A percentile compares a stretch with the other conserved stretches of the same genome.
phyloP scores from a whole-genome alignment of 2,329 filamentous ascomycete genomes.

The Fusarium coicis region DNA sequence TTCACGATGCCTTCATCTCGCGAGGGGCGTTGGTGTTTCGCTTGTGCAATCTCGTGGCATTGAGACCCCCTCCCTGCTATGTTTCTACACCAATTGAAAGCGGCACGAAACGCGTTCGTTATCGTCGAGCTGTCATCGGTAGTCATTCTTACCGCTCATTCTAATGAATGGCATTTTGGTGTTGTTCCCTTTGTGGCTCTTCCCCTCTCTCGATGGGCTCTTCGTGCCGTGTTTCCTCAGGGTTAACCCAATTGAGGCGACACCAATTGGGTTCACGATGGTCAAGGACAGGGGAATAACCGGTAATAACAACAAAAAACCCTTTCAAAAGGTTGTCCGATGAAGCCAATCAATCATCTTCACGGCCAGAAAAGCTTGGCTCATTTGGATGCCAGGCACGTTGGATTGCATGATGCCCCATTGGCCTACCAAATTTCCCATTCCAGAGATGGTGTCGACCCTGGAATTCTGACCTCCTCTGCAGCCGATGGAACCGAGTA shows the following conservation, averaged over 20 bases:
- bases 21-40: neutral
- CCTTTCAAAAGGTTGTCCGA: neutral
- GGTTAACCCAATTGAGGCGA: neutral
- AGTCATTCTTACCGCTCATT: neutral
- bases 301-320: neutral
- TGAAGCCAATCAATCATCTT: neutral
- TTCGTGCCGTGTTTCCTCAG: neutral
- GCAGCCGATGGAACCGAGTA: neutral
- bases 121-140: neutral
- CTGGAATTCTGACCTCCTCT: neutral
- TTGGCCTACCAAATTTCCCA: neutral
- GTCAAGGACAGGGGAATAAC: neutral
- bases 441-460: neutral
- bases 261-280: conserved; percentile 5
- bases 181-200: neutral
- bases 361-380: neutral
- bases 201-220: neutral
- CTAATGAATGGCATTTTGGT: neutral
- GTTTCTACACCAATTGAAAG: neutral
- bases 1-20: conserved; percentile 28
- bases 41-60: neutral
- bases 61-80: neutral
- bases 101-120: neutral
- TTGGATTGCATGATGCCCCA: neutral
- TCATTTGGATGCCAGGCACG: neutral